Conservation (phyloP, 2,329 filamentous ascomycete genomes). For the Fusarium sp. region DNA sequence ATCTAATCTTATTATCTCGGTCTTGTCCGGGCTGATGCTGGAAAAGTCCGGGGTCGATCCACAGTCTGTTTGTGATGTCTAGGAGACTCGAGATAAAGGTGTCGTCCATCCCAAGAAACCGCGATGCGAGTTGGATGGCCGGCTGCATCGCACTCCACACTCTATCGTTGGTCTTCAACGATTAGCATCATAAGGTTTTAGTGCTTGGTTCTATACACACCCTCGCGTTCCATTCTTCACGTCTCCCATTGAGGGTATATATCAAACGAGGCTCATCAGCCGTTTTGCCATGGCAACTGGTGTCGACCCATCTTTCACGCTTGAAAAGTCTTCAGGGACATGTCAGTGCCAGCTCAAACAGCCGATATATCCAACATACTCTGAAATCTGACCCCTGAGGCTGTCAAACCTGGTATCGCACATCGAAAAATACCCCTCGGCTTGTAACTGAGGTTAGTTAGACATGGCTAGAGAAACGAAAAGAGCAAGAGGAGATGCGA, state of each 20-base stretch:
- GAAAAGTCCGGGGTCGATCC: conserved; percentile 20
- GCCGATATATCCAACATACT: conserved; percentile 20
- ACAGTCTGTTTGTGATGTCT: conserved; percentile 40
- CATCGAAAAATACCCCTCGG: conserved; percentile 39
- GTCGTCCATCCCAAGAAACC: conserved; percentile 33
- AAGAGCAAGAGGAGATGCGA: not conserved
- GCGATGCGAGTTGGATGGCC: conserved; percentile 41
- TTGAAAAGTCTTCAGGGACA: conserved; percentile 13
- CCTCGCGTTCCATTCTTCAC: conserved; percentile 38
- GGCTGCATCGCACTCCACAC: conserved; percentile 46
- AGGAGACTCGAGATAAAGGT: conserved; percentile 34
- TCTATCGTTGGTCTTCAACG: conserved; percentile 33
- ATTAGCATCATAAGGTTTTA: not conserved
- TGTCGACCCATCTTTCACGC: conserved; percentile 24
- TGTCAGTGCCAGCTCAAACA: not conserved
- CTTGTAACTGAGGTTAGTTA: conserved; percentile 33
- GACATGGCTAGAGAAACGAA: not conserved
- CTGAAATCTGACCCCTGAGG: conserved; percentile 38
- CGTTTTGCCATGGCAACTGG: not conserved
- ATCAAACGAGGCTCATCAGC: not conserved
- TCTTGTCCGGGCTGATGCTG: not conserved
- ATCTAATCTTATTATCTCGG: conserved; percentile 4
- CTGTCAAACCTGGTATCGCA: not conserved
- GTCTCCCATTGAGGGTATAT: conserved; percentile 36
- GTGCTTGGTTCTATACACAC: conserved; percentile 22